Evolutionary conservation across 2,329 filamentous ascomycete species (phyloP), one percentile per base, ranked within the genome.

Genomic region (Botrytis galanthina): DNA sequence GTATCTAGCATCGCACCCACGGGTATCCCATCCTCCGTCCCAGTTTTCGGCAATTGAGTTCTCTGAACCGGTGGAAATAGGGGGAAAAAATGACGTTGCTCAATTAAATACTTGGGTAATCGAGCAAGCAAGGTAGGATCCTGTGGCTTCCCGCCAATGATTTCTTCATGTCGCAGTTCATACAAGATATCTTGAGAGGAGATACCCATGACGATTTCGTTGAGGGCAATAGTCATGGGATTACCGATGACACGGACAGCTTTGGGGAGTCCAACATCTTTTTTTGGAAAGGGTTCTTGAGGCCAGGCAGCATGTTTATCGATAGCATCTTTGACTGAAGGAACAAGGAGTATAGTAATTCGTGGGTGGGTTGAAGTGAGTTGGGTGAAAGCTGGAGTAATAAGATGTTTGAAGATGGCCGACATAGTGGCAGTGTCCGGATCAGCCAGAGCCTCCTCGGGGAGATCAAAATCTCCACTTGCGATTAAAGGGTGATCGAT

Each of bases 11-110:
- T 91, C 0, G 93, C 90, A 0, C 95, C 95, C 0, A 92, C 90
- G 7, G 89, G 89, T 54, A 88, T 78, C 0, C 87, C 88, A 74
- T 87, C 86, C 29, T 84, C 85, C 2, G 87, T 88, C 0, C 90
- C 90, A 1, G 89, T 89, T 80, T 88, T 91, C 44, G 91, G 90
- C 72, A 93, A 83, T 76, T 85, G 89, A 73, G 89, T 86, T 67
- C 94, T 87, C 69, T 92, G 90, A 20, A 90, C 87, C 0, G 95
- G 91, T 9, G 96, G 96, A 80, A 95, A 98, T 0, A 98, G 83
- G 0, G 96, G 96, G 79, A 94, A 94, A 82, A 95, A 98, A 80
- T 96, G 94, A 10, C 95, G 86, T 83, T 98, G 96, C 82, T 97
- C 92, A 73, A 99, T 89, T 29, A 99, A 82, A 77, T 96, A 91